Percentiles rank a stretch among this genome's conserved stretches.
phyloP scores from a whole-genome alignment of 2,329 filamentous ascomycete genomes.

The Chalaropsis thielavioides region DNA sequence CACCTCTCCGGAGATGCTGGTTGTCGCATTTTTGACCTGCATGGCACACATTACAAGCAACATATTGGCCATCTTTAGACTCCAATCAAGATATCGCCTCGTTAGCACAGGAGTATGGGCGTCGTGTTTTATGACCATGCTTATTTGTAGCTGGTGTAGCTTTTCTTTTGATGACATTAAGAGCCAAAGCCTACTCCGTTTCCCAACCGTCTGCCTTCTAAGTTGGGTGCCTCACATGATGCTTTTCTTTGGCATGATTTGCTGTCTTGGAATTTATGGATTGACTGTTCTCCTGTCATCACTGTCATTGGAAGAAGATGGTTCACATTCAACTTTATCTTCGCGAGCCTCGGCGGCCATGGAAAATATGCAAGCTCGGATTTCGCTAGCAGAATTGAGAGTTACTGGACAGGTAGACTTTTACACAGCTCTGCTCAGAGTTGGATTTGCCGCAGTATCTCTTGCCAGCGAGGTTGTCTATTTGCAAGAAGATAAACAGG shows the following conservation, averaged over 20 bases:
- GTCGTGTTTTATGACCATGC: conserved; percentile 72
- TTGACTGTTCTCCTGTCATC: conserved; percentile 65
- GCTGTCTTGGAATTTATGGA: conserved; percentile 63
- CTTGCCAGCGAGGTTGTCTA: conserved; percentile 95
- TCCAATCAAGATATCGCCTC: conserved; percentile 67
- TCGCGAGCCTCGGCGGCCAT: conserved; percentile 42
- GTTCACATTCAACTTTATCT: neutral
- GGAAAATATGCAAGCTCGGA: conserved; percentile 80
- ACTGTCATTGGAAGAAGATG: conserved; percentile 17
- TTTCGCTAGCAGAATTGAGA: conserved; percentile 66
- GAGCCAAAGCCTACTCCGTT: conserved; percentile 58
- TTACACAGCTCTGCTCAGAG: conserved; percentile 74
- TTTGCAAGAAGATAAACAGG: conserved; percentile 69
- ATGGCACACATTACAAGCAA: conserved; percentile 83
- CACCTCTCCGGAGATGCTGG: conserved; percentile 72
- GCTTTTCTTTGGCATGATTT: conserved; percentile 61
- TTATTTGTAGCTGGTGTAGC: conserved; percentile 58
- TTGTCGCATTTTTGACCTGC: conserved; percentile 75
- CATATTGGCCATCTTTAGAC: conserved; percentile 61
- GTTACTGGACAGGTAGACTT: conserved; percentile 87
- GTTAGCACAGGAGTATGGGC: conserved; percentile 83
- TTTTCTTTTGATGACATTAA: conserved; percentile 47
- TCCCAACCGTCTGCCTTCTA: conserved; percentile 87
- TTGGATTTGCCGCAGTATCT: conserved; percentile 77
- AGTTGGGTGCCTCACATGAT: conserved; percentile 91